A percentile compares a stretch with the other conserved stretches of the same genome.
phyloP scores from a whole-genome alignment of 495 filamentous ascomycete species.

The Collariella sp. region DNA sequence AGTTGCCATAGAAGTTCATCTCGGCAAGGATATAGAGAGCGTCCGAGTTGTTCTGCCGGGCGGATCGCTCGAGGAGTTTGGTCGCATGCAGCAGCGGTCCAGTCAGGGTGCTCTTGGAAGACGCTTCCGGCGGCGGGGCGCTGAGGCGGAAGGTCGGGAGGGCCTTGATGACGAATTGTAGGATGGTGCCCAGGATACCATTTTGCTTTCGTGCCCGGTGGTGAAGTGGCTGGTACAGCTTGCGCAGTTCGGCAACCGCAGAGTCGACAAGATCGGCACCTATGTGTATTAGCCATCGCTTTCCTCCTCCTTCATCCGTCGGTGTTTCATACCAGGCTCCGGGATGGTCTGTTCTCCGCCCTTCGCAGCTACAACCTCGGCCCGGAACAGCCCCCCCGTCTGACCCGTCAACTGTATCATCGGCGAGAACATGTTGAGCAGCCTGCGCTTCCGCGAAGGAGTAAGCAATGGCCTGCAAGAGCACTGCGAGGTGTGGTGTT shows the following conservation, averaged over 20 bases:
- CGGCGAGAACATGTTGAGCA: constrained; percentile 28
- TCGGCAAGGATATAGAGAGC: constrained; percentile 86
- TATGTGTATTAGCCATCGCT: constrained; percentile 14
- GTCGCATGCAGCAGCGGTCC: constrained; percentile 52
- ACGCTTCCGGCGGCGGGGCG: constrained; percentile 29
- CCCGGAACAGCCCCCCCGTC: constrained; percentile 21
- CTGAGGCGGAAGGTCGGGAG: constrained; percentile 37
- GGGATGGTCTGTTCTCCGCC: constrained; percentile 10
- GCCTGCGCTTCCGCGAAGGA: constrained; percentile 26
- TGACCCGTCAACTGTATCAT: constrained; percentile 15
- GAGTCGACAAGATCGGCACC: constrained; percentile 40
- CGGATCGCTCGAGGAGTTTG: constrained; percentile 64
- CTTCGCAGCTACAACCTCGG: constrained; percentile 21
- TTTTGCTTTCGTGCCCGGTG: constrained; percentile 30
- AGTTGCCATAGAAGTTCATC: constrained; percentile 97
- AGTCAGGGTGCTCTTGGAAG: constrained; percentile 20
- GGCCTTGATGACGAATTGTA: constrained; percentile 32
- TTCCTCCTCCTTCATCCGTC: neutral
- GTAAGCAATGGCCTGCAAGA: constrained; percentile 37
- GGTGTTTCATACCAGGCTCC: constrained; percentile 20
- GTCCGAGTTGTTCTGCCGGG: constrained; percentile 67
- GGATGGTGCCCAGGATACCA: constrained; percentile 31
- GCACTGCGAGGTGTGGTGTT: constrained; percentile 30
- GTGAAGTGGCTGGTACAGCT: constrained; percentile 31
- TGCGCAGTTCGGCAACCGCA: constrained; percentile 36